Conservation (phyloP, 1,284 basidiomycete species). For the Peniophora sp. region DNA sequence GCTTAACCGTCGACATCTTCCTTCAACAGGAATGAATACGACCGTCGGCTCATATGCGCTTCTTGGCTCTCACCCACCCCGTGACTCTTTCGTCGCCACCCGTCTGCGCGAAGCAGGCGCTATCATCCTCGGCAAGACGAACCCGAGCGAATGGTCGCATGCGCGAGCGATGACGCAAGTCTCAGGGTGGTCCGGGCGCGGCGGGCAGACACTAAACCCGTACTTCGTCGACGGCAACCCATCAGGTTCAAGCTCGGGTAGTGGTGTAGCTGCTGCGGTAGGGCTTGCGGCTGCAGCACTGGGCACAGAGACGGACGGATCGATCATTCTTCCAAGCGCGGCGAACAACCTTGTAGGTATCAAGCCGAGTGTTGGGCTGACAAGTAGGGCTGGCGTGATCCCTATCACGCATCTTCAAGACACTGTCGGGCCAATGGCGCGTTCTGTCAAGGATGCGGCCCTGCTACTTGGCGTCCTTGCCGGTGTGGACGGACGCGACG, state of each 20-base stretch:
- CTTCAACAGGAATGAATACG: slow-evolving; percentile 69
- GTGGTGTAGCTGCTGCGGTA: slow-evolving; percentile 52
- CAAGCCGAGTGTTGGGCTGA: slow-evolving; percentile 44
- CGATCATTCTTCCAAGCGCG: slow-evolving; percentile 41
- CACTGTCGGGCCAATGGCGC: slow-evolving; percentile 39
- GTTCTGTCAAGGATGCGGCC: slow-evolving; percentile 38
- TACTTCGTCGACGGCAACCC: slow-evolving; percentile 57
- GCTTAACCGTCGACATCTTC: not conserved
- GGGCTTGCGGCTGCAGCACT: slow-evolving; percentile 53
- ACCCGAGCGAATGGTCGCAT: slow-evolving; percentile 55
- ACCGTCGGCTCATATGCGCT: slow-evolving; percentile 56
- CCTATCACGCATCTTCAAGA: slow-evolving; percentile 31
- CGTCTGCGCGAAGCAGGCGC: slow-evolving; percentile 58
- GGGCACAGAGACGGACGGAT: slow-evolving; percentile 62
- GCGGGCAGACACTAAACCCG: slow-evolving; percentile 53
- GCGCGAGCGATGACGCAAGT: slow-evolving; percentile 43
- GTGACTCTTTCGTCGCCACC: slow-evolving; percentile 55
- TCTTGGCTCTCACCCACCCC: slow-evolving; percentile 47
- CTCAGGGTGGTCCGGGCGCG: slow-evolving; percentile 60
- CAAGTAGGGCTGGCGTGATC: slow-evolving; percentile 32
- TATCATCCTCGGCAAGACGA: slow-evolving; percentile 64
- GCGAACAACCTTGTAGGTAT: slow-evolving; percentile 41
- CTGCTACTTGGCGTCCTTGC: slow-evolving; percentile 34
- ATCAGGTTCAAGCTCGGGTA: slow-evolving; percentile 60
- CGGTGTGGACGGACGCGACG: slow-evolving; percentile 37